A percentile compares a stretch with the other conserved stretches of the same genome.
Evolutionary conservation across 2,329 filamentous ascomycete genomes (phyloP).

Genomic region (Phialocephala subalpina): DNA sequence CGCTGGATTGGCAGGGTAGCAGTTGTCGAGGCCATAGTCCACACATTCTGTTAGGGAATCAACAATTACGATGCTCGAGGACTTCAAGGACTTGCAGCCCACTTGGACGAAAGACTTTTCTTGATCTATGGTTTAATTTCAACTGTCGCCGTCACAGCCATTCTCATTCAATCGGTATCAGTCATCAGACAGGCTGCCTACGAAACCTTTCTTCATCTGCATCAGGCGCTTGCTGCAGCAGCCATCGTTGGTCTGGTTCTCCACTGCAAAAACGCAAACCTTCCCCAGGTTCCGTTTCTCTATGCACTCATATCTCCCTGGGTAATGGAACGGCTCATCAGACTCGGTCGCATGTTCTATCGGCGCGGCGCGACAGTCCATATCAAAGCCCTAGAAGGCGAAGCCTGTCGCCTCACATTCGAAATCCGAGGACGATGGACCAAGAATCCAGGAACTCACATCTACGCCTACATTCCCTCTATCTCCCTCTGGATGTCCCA

Average conservation of each 20-base stretch:
- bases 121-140: conserved; percentile 64
- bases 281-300: conserved; percentile 64
- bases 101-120: conserved; percentile 48
- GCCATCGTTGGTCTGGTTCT: conserved; percentile 71
- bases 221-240: conserved; percentile 68
- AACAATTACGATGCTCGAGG: conserved; percentile 50
- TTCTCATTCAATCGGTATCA: conserved; percentile 73
- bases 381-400: conserved; percentile 77
- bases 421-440: conserved; percentile 76
- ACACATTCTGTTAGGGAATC: conserved; percentile 67
- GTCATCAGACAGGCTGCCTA: conserved; percentile 79
- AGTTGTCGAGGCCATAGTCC: conserved; percentile 70
- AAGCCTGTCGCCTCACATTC: conserved; percentile 75
- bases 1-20: conserved; percentile 81
- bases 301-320: conserved; percentile 70
- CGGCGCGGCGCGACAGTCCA: conserved; percentile 74
- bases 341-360: conserved; percentile 66
- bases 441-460: conserved; percentile 76
- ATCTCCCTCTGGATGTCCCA: conserved; percentile 78
- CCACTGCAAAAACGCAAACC: conserved; percentile 62
- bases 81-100: conserved; percentile 54
- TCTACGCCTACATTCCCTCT: conserved; percentile 77
- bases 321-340: conserved; percentile 66
- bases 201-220: conserved; percentile 75
- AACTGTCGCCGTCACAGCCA: conserved; percentile 40